Base-by-base conservation (phyloP, 768 basidiomycete species). In the Artomyces pyxidatus region DNA sequence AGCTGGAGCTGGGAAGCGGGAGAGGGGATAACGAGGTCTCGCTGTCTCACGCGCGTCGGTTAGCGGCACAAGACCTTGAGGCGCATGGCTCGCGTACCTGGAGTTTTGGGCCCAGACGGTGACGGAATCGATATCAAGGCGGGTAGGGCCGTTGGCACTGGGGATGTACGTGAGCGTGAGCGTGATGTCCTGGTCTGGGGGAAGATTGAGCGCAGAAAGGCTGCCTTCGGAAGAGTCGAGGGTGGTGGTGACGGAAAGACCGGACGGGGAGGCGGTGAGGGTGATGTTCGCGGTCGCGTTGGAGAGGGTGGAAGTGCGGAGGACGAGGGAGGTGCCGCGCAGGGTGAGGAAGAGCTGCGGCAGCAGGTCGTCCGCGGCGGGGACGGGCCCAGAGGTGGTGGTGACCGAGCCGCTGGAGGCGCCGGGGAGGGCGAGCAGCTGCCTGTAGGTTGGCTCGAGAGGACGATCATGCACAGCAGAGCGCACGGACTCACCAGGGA, bases 341-440 rank as follows among this genome's bases (percentile, higher is more conserved):
- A 58, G 38, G 32, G 50, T 42, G 48, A 58, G 55, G 52, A 58
- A 58, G 27, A 58, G 42, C 41, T 58, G 57, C 38, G 57, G 57
- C 40, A 51, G 35, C 43, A 58, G 26, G 32, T 37, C 41, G n/a
- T 43, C 42, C 1, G 16, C 29, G 3, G 37, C 50, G 12, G 39
- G 6, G 25, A 37, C 42, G 21, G 57, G 55, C 10, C 57, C 57
- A 29, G 41, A 39, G 37, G 57, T 58, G n/a, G 55, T 48, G 12
- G 57, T 53, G 5, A 58, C 57, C 26, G 55, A 48, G 35, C 55
- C 55, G 30, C 47, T 44, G 3, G 55, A 51, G 27, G 57, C 54
- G 14, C 37, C 43, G 3, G 43, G n/a, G 9, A 57, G 45, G 27
- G 25, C 11, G 17, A 57, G 40, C 4, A 57, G 37, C 27, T 52